Conservation (phyloP, 1,139 yeast genomes). For the Meyerozyma smithsonii region DNA sequence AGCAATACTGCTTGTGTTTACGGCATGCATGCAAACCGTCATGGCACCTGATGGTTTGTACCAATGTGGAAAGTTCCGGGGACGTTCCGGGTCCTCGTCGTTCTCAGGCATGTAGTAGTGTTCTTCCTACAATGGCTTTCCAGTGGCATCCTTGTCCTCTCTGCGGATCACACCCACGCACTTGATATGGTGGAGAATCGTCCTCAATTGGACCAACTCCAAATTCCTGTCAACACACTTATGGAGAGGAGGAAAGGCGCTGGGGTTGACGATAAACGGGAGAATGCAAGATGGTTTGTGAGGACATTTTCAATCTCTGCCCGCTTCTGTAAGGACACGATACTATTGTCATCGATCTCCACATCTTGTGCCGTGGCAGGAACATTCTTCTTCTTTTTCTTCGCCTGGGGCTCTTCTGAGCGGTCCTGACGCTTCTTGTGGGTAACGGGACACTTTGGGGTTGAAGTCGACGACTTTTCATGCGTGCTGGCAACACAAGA, state of each 20-base stretch:
- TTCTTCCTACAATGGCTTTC: constrained; percentile 88
- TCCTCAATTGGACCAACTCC: constrained; percentile 45
- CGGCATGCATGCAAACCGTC: constrained; percentile 84
- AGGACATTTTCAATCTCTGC: constrained; percentile 59
- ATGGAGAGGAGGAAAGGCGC: constrained; percentile 62
- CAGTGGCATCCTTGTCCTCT: constrained; percentile 93
- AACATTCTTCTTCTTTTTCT: constrained; percentile 12
- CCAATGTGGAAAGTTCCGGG: too few species aligned
- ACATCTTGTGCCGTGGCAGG: constrained; percentile 13
- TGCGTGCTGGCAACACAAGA: constrained; percentile 45
- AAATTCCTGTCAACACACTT: constrained; percentile 43
- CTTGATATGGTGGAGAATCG: constrained; percentile 41
- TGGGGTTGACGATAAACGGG: constrained; percentile 84
- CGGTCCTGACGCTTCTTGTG: constrained; percentile 17
- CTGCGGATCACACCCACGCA: constrained; percentile 88
- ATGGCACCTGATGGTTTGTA: constrained; percentile 74
- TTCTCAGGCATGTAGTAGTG: constrained; percentile 84
- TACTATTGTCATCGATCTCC: constrained; percentile 22
- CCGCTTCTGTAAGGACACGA: constrained; percentile 32
- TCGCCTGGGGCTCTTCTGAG: constrained; percentile 25
- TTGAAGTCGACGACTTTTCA: constrained; percentile 3
- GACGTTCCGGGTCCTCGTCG: constrained; percentile 69
- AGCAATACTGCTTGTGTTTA: constrained; percentile 87
- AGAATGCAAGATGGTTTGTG: constrained; percentile 83
- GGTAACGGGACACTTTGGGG: background rate